Evolutionary conservation across 108 stramenopile genomes (phyloP).

Genomic region (Cylindrotheca closterium): DNA sequence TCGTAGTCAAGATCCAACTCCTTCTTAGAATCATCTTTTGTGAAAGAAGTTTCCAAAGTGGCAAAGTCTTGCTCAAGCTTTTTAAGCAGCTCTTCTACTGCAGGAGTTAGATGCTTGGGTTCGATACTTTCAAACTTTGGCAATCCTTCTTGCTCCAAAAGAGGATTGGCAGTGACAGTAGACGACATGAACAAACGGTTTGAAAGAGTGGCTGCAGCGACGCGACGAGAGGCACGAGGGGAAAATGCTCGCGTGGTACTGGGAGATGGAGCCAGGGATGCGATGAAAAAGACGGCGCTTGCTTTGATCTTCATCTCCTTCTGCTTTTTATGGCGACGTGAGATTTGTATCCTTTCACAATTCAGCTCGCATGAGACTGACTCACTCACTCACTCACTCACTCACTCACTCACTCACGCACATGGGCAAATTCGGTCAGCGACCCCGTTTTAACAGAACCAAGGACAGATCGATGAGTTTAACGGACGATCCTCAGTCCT

Average conservation of each 20-base stretch:
- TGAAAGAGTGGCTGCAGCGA: background rate
- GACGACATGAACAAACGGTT: background rate
- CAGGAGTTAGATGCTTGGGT: constrained; percentile 83
- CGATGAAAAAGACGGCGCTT: no score
- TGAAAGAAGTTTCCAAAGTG: constrained; percentile 55
- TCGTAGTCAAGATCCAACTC: constrained; percentile 32
- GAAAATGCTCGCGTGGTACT: background rate
- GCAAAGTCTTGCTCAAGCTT: constrained; percentile 72
- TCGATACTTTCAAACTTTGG: constrained; percentile 87
- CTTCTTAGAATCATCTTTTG: constrained; percentile 3
- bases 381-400: no score
- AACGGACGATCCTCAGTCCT: no score
- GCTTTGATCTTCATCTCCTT: no score
- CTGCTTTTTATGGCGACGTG: no score
- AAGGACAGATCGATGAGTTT: no score
- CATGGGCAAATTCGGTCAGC: no score
- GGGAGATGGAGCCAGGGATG: background rate
- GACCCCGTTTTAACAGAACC: no score
- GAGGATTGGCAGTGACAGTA: no score
- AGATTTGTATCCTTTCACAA: no score
- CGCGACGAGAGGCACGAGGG: background rate
- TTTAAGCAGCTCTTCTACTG: constrained; percentile 60
- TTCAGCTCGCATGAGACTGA: no score
- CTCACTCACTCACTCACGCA: no score
- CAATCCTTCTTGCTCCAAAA: constrained; percentile 74